Conservation (phyloP, 2,329 filamentous ascomycete genomes). For the Tolypocladium ophioglossoides region DNA sequence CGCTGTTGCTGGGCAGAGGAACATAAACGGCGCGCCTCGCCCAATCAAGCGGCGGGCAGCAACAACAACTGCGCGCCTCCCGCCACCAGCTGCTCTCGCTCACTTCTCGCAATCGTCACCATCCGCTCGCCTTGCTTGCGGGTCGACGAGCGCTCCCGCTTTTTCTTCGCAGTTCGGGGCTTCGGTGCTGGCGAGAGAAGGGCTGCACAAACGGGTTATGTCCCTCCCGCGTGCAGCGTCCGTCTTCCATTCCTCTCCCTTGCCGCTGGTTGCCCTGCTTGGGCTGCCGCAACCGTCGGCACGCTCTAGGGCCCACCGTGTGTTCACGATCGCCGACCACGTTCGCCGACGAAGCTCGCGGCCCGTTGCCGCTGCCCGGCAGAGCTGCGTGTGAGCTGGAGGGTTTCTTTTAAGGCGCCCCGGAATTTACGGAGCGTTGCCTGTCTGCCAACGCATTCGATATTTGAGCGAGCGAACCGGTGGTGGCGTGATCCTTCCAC, state of each 20-base stretch:
- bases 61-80: slow-evolving; percentile 7
- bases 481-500: not conserved
- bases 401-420: not conserved
- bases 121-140: not conserved
- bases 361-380: not conserved
- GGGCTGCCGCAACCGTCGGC: not conserved
- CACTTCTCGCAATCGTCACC: not conserved
- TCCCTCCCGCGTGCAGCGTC: not conserved
- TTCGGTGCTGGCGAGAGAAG: not conserved
- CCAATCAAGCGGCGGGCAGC: slow-evolving; percentile 8
- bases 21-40: not conserved
- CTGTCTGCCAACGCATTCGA: not conserved
- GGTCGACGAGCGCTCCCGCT: not conserved
- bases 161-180: not conserved
- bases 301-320: not conserved
- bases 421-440: not conserved
- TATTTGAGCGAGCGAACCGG: not conserved
- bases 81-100: not conserved
- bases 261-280: not conserved
- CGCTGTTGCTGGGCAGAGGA: slow-evolving; percentile 9
- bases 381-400: not conserved
- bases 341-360: not conserved
- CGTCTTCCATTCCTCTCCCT: not conserved
- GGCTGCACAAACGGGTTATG: not conserved
- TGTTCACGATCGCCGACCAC: not conserved